Evolutionary conservation across 2,329 filamentous ascomycete genomes (phyloP), one percentile per base, ranked within the genome.

Genomic region (Celoporthe dispersa): DNA sequence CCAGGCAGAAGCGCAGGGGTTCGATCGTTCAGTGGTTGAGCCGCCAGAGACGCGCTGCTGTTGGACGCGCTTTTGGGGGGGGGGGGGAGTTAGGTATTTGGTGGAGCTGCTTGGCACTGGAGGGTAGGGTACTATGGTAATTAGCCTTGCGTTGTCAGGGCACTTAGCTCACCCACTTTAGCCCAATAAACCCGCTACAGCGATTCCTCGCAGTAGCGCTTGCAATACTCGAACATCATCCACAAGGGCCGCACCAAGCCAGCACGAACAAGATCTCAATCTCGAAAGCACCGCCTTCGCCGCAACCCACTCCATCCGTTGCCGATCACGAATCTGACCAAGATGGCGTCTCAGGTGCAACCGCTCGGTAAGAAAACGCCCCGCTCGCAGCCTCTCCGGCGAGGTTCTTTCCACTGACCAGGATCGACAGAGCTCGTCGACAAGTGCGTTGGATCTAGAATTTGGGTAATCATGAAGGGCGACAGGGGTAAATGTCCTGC

Each of bases 401-500:
- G 16, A 35, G 9, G 25, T 22, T 31, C 28, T 11, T 12, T n/a
- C 9, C 11, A 60, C 70, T 71, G 64, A 71, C 64, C 55, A 22
- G 28, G 31, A 0, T 44, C 35, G 53, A 73, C 78, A 97, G 96
- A 99, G 83, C 90, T 99, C 79, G 98, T 99, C 81, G 96, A 99
- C 85, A 98, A 98, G 83, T 99, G 96, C 80, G 94, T 99, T 74
- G 96, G 96, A 72, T 98, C 94, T 68, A 92, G 92, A 77, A 98
- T 99, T 81, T 98, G 95, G 94, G 94, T 99, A 73, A 90, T 99
- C 77, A 99, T 99, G 96, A 99, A 99, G 84, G 94, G 94, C 75
- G 96, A 98, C 80, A 98, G 98, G 86, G 96, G 96, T 97, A 83
- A 48, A 8, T 48, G 51, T 63, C n/a, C 35, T 25, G 19, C 22